Percentiles rank a stretch among this genome's conserved stretches.
These are phyloP conservation scores for Moelleriella libera DNA, from an alignment of 2,329 filamentous ascomycete genomes.

Conservation along the genomic window DNA sequence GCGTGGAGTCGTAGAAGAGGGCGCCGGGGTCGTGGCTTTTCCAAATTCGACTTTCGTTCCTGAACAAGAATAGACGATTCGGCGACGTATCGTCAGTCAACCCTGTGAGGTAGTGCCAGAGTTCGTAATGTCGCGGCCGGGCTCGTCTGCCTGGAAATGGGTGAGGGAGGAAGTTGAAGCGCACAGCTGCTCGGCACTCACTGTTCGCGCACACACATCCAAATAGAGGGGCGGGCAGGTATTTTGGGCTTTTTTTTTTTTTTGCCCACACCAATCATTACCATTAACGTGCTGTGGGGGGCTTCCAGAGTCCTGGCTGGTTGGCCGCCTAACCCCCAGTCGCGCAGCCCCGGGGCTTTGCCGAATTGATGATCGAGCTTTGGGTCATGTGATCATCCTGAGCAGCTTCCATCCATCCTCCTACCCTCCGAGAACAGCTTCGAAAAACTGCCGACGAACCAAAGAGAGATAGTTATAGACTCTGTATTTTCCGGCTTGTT, in stretches of 20 bases:
- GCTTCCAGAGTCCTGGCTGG: slow-evolving; percentile 14
- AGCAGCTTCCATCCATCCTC: not conserved
- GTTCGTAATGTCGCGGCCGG: too few species aligned
- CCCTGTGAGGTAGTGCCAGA: too few species aligned
- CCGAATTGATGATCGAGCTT: slow-evolving; percentile 8
- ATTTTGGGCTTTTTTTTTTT: not conserved
- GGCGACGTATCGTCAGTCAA: too few species aligned
- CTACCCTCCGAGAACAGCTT: not conserved
- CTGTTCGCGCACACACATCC: slow-evolving; percentile 8
- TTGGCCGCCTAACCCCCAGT: slow-evolving; percentile 14
- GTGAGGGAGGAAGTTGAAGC: too few species aligned
- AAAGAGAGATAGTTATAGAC: too few species aligned
- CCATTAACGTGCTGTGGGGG: slow-evolving; percentile 16
- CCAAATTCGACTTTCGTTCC: not conserved
- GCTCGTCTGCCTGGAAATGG: too few species aligned
- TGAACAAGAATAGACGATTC: too few species aligned
- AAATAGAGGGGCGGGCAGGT: slow-evolving; percentile 4
- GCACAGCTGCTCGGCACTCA: too few species aligned
- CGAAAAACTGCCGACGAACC: too few species aligned
- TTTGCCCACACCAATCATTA: not conserved
- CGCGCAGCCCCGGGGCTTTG: slow-evolving; percentile 20
- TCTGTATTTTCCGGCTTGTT: too few species aligned
- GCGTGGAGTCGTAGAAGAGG: too few species aligned
- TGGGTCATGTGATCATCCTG: slow-evolving; percentile 20
- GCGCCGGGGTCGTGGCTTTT: not conserved